Conservation (phyloP, 257 asterid species). For the Fraxinus quadrangulata region DNA sequence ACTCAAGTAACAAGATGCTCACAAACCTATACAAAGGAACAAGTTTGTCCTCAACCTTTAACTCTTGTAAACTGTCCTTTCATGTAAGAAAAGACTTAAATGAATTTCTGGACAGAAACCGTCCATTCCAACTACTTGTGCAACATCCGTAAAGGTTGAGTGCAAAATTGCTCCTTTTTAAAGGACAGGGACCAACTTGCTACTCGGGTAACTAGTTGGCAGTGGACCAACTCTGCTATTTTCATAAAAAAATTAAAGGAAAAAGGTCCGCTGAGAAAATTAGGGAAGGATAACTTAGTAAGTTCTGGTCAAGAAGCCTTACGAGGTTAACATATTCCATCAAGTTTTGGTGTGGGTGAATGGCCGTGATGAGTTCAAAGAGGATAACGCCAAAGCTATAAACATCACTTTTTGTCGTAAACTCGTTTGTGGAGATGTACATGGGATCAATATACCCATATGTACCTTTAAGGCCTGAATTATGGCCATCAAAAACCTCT, state of each 20-base stretch:
- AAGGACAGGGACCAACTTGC: not conserved
- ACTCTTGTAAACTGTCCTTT: not conserved
- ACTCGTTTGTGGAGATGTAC: constrained; percentile 78
- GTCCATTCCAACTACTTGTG: not conserved
- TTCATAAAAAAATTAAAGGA: not conserved
- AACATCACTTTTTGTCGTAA: constrained; percentile 86
- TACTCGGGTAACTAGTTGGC: not conserved
- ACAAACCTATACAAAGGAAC: not conserved
- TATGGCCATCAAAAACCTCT: constrained; percentile 68
- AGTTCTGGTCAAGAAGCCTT: constrained; percentile 31
- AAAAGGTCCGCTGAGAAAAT: not conserved
- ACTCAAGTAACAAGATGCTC: not conserved
- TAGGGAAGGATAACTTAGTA: not conserved
- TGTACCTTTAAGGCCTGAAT: constrained; percentile 95
- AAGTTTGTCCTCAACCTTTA: not conserved
- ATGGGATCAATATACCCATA: constrained; percentile 90
- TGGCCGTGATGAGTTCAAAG: constrained; percentile 95
- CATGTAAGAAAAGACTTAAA: too few relatives aligned
- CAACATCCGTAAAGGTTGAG: not conserved
- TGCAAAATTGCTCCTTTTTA: not conserved
- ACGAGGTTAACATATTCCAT: constrained; percentile 96
- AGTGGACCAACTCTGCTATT: not conserved
- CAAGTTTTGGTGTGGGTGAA: constrained; percentile 95
- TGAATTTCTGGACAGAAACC: too few relatives aligned
- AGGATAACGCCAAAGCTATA: constrained; percentile 93